Percentiles rank a stretch among this genome's conserved stretches.
Conservation (phyloP, 257 asterid species). For the Solanum piurae region DNA sequence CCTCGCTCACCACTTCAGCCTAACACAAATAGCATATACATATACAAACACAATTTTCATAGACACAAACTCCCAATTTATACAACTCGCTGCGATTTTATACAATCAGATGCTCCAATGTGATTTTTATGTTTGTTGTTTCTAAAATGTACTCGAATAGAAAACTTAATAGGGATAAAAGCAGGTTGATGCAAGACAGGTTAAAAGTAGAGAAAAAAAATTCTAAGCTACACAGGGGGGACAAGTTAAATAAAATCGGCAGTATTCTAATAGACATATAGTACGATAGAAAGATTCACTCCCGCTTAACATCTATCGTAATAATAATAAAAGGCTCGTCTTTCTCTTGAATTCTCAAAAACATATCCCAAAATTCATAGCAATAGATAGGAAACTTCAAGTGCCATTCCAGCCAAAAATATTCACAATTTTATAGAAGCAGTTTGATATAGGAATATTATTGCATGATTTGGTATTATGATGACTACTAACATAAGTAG, state of each 20-base stretch:
- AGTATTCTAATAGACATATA: not conserved
- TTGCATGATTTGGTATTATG: not conserved
- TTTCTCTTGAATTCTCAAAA: too few relatives aligned
- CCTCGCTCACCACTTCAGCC: too few relatives aligned
- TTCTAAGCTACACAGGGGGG: not conserved
- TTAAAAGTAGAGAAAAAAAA: not conserved
- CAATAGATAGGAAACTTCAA: not conserved
- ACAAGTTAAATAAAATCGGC: not conserved
- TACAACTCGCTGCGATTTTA: too few relatives aligned
- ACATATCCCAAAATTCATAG: too few relatives aligned
- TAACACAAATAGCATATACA: too few relatives aligned
- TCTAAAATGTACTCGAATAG: too few relatives aligned
- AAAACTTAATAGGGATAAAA: not conserved
- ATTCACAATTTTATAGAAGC: not conserved
- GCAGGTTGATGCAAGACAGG: not conserved
- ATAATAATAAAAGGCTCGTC: not conserved
- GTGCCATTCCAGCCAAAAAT: not conserved
- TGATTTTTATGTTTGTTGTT: too few relatives aligned
- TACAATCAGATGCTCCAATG: too few relatives aligned
- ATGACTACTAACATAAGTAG: slow-evolving; percentile 41
- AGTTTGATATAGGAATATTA: not conserved
- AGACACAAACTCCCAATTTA: too few relatives aligned
- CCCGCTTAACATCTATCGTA: not conserved
- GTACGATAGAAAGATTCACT: not conserved
- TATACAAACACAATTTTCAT: too few relatives aligned